Conservation (phyloP, 78 protist genomes). For the Tieghemostelium lacteum region DNA sequence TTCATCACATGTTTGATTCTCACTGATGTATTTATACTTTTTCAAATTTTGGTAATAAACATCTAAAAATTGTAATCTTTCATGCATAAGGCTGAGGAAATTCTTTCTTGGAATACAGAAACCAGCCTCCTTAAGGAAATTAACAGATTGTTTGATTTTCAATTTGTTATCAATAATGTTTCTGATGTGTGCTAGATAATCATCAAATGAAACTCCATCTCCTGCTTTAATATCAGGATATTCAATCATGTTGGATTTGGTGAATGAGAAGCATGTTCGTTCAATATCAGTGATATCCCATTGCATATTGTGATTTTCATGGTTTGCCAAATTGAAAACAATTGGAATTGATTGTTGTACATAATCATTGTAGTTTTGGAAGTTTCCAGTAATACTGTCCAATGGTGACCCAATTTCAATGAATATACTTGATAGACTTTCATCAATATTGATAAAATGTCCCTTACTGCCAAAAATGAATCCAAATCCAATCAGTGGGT, state of each 20-base stretch:
- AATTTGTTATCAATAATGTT: too few species aligned
- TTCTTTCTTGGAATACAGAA: conserved; percentile 12
- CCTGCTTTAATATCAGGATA: background rate
- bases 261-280: background rate
- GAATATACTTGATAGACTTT: background rate
- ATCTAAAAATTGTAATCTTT: conserved; percentile 24
- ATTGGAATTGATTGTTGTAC: conserved; percentile 15
- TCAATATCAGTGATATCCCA: background rate
- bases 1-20: background rate
- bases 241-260: background rate
- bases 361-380: too few species aligned
- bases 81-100: conserved; percentile 18
- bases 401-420: background rate
- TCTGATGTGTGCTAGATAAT: background rate
- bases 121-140: background rate
- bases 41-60: background rate
- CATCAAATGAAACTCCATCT: background rate
- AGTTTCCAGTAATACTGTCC: background rate
- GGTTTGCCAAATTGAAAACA: background rate
- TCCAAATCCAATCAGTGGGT: conserved; percentile 37
- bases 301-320: background rate
- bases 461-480: conserved; percentile 2
- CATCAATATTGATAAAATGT: background rate
- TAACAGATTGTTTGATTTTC: too few species aligned
- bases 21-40: background rate